Conservation (phyloP, 257 asterid species). For the Lavandula angustifolia region DNA sequence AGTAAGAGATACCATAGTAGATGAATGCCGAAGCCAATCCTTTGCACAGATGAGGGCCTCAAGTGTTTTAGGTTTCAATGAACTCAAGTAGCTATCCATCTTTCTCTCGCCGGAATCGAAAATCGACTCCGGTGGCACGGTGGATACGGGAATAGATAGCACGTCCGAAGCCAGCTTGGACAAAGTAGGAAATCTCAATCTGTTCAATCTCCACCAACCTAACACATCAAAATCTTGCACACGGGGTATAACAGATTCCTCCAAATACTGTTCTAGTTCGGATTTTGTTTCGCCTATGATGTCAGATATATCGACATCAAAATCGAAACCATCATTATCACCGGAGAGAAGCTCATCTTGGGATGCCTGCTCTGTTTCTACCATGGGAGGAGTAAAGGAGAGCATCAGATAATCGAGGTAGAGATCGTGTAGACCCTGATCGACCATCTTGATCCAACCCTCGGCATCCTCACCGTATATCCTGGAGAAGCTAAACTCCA, state of each 20-base stretch:
- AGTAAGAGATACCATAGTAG: conserved; percentile 30
- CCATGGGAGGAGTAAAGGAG: conserved; percentile 40
- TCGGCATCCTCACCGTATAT: conserved; percentile 53
- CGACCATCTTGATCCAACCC: conserved; percentile 45
- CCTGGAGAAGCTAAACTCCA: conserved; percentile 52
- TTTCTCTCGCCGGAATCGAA: conserved; percentile 51
- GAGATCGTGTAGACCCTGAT: conserved; percentile 55
- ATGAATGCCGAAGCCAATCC: conserved; percentile 69
- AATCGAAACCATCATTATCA: conserved; percentile 48
- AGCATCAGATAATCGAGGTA: conserved; percentile 45
- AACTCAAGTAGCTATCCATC: conserved; percentile 49
- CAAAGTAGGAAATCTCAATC: conserved; percentile 57
- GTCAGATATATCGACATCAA: conserved; percentile 55
- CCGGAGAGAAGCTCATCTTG: conserved; percentile 37
- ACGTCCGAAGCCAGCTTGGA: conserved; percentile 77
- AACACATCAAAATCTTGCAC: conserved; percentile 73
- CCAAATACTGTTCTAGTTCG: conserved; percentile 66
- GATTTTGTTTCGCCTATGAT: conserved; percentile 45
- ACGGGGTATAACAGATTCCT: conserved; percentile 59
- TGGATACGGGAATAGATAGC: conserved; percentile 68
- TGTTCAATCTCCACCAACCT: conserved; percentile 81
- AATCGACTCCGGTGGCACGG: conserved; percentile 51
- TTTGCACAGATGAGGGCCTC: conserved; percentile 73
- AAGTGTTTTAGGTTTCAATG: conserved; percentile 48
- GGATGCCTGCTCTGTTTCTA: conserved; percentile 45